Conservation (phyloP, 192 early-diverging fungal genomes). For the Coemansia sp. region DNA sequence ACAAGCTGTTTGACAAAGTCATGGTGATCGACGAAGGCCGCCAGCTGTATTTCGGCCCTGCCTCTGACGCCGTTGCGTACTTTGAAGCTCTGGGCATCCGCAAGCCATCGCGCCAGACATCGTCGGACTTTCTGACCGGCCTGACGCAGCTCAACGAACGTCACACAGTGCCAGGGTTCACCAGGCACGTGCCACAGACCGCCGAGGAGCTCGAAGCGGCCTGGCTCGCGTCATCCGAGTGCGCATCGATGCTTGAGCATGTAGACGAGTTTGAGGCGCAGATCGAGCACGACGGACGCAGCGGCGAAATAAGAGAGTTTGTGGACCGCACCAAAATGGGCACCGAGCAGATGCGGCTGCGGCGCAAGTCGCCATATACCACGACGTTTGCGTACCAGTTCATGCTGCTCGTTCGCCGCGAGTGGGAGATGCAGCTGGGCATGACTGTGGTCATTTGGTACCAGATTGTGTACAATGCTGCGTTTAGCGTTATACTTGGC, state of each 20-base stretch:
- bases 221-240: slow-evolving; percentile 57
- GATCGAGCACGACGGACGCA: slow-evolving; percentile 19
- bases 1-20: slow-evolving; percentile 69
- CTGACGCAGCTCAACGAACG: slow-evolving; percentile 66
- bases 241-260: slow-evolving; percentile 25
- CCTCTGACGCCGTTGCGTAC: slow-evolving; percentile 58
- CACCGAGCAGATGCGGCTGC: slow-evolving; percentile 51
- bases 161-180: slow-evolving; percentile 56
- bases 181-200: slow-evolving; percentile 55
- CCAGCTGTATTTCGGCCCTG: slow-evolving; percentile 70
- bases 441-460: slow-evolving; percentile 56
- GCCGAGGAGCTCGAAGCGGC: slow-evolving; percentile 64
- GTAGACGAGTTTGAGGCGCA: slow-evolving; percentile 47
- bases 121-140: slow-evolving; percentile 72
- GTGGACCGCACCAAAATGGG: slow-evolving; percentile 60
- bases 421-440: slow-evolving; percentile 63
- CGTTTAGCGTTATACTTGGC: slow-evolving; percentile 73
- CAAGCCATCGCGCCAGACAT: slow-evolving; percentile 66
- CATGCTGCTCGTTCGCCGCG: slow-evolving; percentile 58
- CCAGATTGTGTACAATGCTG: slow-evolving; percentile 56
- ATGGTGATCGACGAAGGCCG: slow-evolving; percentile 67
- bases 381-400: slow-evolving; percentile 70
- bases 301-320: slow-evolving; percentile 43
- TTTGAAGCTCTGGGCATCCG: slow-evolving; percentile 64
- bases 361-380: slow-evolving; percentile 61